Evolutionary conservation across 768 basidiomycete genomes (phyloP).

Genomic region (Chalciporus chontae): DNA sequence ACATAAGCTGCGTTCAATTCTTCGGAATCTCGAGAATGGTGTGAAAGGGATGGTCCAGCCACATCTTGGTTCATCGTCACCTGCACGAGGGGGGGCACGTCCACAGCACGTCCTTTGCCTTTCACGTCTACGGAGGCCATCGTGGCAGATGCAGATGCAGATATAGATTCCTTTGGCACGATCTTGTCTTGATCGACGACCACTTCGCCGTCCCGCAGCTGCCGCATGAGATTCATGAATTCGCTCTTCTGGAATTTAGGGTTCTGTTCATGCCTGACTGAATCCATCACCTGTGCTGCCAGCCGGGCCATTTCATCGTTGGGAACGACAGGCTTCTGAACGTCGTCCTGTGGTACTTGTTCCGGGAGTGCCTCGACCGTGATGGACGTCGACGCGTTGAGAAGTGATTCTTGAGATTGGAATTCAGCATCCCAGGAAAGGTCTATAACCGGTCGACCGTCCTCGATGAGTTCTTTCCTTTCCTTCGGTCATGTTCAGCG

Average conservation of each 20-base stretch:
- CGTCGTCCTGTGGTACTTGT: constrained; percentile 15
- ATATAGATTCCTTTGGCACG: constrained; percentile 46
- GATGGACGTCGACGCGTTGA: constrained; percentile 22
- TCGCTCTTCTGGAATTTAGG: constrained; percentile 83
- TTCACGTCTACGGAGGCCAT: constrained; percentile 45
- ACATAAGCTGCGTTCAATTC: constrained; percentile 16
- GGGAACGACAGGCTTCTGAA: constrained; percentile 27
- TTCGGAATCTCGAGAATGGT: constrained; percentile 17
- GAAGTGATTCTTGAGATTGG: constrained; percentile 48
- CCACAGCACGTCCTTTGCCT: constrained; percentile 58
- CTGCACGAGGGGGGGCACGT: constrained; percentile 5
- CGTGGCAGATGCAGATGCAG: constrained; percentile 4
- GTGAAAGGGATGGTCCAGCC: constrained; percentile 1
- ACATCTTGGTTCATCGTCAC: neutral
- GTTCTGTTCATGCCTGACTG: constrained; percentile 72
- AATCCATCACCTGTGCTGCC: constrained; percentile 72
- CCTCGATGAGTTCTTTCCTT: neutral
- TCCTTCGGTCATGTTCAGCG: neutral
- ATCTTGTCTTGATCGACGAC: constrained; percentile 77
- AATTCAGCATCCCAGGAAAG: constrained; percentile 63
- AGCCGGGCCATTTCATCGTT: constrained; percentile 74
- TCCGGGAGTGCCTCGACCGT: constrained; percentile 4
- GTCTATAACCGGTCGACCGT: constrained; percentile 11
- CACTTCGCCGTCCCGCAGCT: constrained; percentile 75
- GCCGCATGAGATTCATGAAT: constrained; percentile 84